Evolutionary conservation across 108 stramenopile genomes (phyloP), one percentile per base, ranked within the genome.

Genomic region (Nitzschia inconspicua): DNA sequence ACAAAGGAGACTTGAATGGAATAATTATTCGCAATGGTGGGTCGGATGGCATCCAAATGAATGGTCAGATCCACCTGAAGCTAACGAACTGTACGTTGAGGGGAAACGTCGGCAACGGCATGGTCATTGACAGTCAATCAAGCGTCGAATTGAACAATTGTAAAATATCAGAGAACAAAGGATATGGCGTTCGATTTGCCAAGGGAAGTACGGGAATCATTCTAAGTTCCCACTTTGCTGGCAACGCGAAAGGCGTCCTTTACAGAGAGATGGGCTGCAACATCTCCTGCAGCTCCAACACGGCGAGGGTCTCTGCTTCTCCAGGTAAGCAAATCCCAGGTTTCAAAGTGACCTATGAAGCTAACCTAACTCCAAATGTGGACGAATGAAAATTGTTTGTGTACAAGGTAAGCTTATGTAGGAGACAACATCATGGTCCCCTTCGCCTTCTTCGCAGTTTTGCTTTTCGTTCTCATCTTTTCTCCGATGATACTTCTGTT

Each of bases 11-110:
- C 4, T 67, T 60, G 65, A 44, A 43, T 8, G 39, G 51, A 11
- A 70, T 67, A 4, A 48, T 20, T 0, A 22, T 67, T 31, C 50
- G 76, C 25, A 77, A 63, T 44, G 61, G 60, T 11, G 65, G 55
- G 8, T 18, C 29, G 4, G 20, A 44, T 24, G 69, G 70, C 14
- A 26, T 71, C 2, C 25, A 50, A 19, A 19, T 66, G 0, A 30
- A 40, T 16, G 51, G 53, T n/a, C 22, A 59, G 24, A 46, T 25
- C 0, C 14, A 27, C 7, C 24, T 47, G 4, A 58, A 57, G 44
- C 47, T 66, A 3, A 11, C 26, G 3, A 43, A 53, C 10, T 68
- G 47, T 27, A 32, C 32, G 4, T 26, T 75, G 23, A 56, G 42
- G 14, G 51, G 54, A 24, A 59, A 52, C 37, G 41, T 47, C 27